phyloP scores from a whole-genome alignment of 2,329 filamentous ascomycete genomes.

The Pestalotiopsis sp. region DNA sequence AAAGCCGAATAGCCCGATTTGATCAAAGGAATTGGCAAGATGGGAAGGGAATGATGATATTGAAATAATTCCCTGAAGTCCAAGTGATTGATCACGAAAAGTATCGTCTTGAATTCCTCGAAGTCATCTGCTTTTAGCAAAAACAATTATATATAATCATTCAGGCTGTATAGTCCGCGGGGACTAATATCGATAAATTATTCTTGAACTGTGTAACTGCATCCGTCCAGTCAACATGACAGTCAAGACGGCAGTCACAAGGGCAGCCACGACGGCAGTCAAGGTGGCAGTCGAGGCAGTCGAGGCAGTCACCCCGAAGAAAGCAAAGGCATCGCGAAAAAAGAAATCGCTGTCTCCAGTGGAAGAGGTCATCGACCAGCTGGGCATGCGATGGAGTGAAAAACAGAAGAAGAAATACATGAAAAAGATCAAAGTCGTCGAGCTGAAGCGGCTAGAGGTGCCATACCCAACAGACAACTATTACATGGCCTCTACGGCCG shows the following conservation, averaged over 20 bases:
- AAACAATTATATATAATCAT: no score
- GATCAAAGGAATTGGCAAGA: neutral
- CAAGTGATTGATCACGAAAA: no score
- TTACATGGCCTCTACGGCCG: slow-evolving; percentile 16
- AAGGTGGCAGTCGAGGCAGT: neutral
- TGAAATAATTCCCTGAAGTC: neutral
- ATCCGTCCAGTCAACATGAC: no score
- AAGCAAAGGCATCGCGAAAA: neutral
- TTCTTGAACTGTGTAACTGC: no score
- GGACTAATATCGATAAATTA: no score
- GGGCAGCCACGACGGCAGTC: neutral
- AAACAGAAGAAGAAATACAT: slow-evolving; percentile 14
- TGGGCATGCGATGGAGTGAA: slow-evolving; percentile 17
- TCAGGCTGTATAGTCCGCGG: no score
- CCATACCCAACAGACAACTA: slow-evolving; percentile 17
- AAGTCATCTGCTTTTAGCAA: no score
- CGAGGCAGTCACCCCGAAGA: neutral
- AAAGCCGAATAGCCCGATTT: neutral
- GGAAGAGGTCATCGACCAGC: neutral
- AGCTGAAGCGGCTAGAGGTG: slow-evolving; percentile 9
- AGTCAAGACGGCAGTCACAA: no score
- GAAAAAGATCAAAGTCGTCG: slow-evolving; percentile 13
- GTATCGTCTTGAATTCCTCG: no score
- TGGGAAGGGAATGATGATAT: neutral
- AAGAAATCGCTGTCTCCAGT: neutral